A percentile compares a stretch with the other conserved stretches of the same genome.
Evolutionary conservation across 768 basidiomycete species (phyloP).

Genomic region (Kwoniella shandongensis): DNA sequence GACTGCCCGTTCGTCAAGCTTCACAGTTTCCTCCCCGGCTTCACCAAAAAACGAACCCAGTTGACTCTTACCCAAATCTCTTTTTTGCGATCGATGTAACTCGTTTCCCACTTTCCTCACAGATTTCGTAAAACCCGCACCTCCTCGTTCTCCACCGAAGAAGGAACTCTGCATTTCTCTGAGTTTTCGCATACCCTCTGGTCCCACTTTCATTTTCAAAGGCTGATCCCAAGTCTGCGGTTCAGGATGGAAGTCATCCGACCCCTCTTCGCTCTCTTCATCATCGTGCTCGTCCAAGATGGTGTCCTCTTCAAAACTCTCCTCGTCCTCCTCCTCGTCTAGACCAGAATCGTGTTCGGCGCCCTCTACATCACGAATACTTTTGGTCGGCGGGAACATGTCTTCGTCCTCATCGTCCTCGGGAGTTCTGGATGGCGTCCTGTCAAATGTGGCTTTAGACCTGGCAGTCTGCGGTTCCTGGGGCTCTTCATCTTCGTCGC

Average conservation of each 20-base stretch:
- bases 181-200: slow-evolving; percentile 44
- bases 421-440: slow-evolving; percentile 9
- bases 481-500: slow-evolving; percentile 39
- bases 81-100: not conserved
- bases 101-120: slow-evolving; percentile 7
- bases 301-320: slow-evolving; percentile 5
- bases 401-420: slow-evolving; percentile 34
- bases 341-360: slow-evolving; percentile 23
- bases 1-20: slow-evolving; percentile 43
- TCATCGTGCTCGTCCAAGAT: slow-evolving; percentile 14
- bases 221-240: slow-evolving; percentile 29
- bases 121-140: slow-evolving; percentile 1
- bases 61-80: slow-evolving; percentile 16
- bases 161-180: slow-evolving; percentile 50
- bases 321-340: slow-evolving; percentile 26
- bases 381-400: slow-evolving; percentile 32
- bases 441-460: not conserved
- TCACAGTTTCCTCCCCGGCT: slow-evolving; percentile 46
- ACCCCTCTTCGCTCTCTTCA: slow-evolving; percentile 29
- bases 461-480: slow-evolving; percentile 2
- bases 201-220: slow-evolving; percentile 32
- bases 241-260: slow-evolving; percentile 1
- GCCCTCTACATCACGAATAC: slow-evolving; percentile 21
- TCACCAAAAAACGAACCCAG: slow-evolving; percentile 49
- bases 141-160: slow-evolving; percentile 24